These are phyloP conservation scores for Quercus aquifolioides DNA, from an alignment of 306 rosid genomes.

Conservation along the genomic window DNA sequence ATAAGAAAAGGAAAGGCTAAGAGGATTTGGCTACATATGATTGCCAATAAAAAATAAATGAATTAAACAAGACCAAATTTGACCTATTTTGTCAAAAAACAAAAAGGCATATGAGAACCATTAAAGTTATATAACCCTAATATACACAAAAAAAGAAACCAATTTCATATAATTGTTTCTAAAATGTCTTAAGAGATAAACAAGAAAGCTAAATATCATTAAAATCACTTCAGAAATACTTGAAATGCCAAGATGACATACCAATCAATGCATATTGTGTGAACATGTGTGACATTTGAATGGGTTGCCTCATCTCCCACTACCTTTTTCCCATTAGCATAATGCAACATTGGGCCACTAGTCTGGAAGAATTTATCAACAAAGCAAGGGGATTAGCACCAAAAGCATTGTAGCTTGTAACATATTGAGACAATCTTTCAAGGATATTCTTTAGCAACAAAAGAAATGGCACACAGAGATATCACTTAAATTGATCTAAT, in stretches of 20 bases:
- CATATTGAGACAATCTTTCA: neutral
- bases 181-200: neutral
- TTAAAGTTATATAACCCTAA: neutral
- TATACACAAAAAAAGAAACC: neutral
- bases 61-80: neutral
- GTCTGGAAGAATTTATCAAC: conserved; percentile 37
- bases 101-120: neutral
- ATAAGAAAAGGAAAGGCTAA: neutral
- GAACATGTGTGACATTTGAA: conserved; percentile 72
- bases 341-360: conserved; percentile 79
- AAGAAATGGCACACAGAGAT: neutral
- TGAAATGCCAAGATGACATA: conserved; percentile 23
- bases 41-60: neutral
- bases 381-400: conserved; percentile 1
- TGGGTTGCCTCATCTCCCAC: conserved; percentile 51
- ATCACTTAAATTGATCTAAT: neutral
- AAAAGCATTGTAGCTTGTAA: neutral
- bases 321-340: conserved; percentile 53
- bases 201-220: neutral
- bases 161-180: neutral
- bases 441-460: neutral
- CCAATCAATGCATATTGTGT: conserved; percentile 76
- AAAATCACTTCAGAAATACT: neutral
- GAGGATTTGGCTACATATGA: neutral
- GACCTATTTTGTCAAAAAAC: too few species aligned